Conservation (phyloP, 352 stramenopile genomes). For the Pythium periplocum region DNA sequence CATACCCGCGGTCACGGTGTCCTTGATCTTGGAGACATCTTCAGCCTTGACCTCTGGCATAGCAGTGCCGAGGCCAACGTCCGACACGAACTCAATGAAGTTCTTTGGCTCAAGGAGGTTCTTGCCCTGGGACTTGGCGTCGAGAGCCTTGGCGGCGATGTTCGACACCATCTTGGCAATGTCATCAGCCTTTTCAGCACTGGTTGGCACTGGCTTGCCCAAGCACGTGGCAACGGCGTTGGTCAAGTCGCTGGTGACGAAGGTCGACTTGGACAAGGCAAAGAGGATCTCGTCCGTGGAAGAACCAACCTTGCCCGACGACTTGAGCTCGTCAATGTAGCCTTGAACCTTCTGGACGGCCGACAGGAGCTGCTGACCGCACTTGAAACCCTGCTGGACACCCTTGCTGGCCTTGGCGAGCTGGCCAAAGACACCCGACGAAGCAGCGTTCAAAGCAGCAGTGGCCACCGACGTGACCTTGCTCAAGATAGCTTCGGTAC, state of each 20-base stretch:
- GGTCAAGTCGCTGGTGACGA: slow-evolving; percentile 39
- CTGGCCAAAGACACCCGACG: slow-evolving; percentile 46
- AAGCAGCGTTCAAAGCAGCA: slow-evolving; percentile 45
- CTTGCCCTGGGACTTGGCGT: slow-evolving; percentile 18
- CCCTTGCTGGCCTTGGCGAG: slow-evolving; percentile 32
- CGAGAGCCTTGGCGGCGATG: slow-evolving; percentile 11
- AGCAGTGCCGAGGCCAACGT: slow-evolving; percentile 2
- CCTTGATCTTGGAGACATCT: slow-evolving; percentile 10
- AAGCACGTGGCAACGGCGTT: slow-evolving; percentile 35
- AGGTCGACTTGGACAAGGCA: slow-evolving; percentile 38
- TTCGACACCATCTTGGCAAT: slow-evolving; percentile 29
- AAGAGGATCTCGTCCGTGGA: slow-evolving; percentile 29
- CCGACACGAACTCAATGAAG: slow-evolving; percentile 8
- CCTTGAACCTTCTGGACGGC: slow-evolving; percentile 35
- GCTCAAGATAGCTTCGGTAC: slow-evolving; percentile 34
- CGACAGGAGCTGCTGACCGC: slow-evolving; percentile 41
- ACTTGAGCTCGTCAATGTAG: slow-evolving; percentile 10
- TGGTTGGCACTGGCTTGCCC: slow-evolving; percentile 21
- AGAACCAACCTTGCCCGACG: slow-evolving; percentile 9
- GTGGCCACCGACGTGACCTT: slow-evolving; percentile 46
- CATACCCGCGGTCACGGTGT: slow-evolving; percentile 9
- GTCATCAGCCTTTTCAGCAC: slow-evolving; percentile 14
- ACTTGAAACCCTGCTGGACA: slow-evolving; percentile 40
- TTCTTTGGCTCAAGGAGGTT: slow-evolving; percentile 3
- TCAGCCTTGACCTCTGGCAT: background rate